Conservation (phyloP, 2,329 filamentous ascomycete species). For the Grosmannia penicillata region DNA sequence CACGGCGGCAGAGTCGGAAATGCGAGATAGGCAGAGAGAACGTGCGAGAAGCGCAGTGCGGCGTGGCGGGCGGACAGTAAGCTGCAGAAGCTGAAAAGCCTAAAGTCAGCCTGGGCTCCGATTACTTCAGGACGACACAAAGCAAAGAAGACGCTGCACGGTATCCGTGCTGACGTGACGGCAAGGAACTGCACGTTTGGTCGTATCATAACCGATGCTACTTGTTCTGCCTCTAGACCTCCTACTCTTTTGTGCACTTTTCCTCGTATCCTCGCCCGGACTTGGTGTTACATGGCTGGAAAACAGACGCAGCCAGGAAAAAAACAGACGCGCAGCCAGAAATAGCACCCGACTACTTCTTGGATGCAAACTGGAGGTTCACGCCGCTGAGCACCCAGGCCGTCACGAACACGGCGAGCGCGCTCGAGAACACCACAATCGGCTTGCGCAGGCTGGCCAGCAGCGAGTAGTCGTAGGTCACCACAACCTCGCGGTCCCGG, state of each 20-base stretch:
- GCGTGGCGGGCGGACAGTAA: too few relatives aligned
- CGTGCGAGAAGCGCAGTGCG: too few relatives aligned
- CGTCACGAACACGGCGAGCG: slow-evolving; percentile 58
- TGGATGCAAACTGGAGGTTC: slow-evolving; percentile 63
- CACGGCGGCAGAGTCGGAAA: not conserved
- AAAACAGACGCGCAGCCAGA: not conserved
- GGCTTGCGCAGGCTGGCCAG: slow-evolving; percentile 72
- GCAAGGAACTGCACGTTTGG: too few relatives aligned
- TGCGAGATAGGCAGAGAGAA: too few relatives aligned
- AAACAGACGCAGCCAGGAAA: not conserved
- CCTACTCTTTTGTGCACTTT: not conserved
- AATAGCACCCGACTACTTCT: not conserved
- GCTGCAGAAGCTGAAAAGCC: too few relatives aligned
- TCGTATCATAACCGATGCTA: too few relatives aligned
- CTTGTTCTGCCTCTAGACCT: not conserved
- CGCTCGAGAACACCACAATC: slow-evolving; percentile 59
- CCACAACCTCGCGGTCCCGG: slow-evolving; percentile 66
- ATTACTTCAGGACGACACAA: too few relatives aligned
- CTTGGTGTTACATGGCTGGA: slow-evolving; percentile 1
- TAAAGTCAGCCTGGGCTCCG: too few relatives aligned
- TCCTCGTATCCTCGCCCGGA: not conserved
- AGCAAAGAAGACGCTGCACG: too few relatives aligned
- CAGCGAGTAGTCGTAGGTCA: slow-evolving; percentile 76
- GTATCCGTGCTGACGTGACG: too few relatives aligned
- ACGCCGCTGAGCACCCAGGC: slow-evolving; percentile 64